Evolutionary conservation across 805 yeast genomes (phyloP), one percentile per base, ranked within the genome.

Genomic region (Brettanomyces sp.): DNA sequence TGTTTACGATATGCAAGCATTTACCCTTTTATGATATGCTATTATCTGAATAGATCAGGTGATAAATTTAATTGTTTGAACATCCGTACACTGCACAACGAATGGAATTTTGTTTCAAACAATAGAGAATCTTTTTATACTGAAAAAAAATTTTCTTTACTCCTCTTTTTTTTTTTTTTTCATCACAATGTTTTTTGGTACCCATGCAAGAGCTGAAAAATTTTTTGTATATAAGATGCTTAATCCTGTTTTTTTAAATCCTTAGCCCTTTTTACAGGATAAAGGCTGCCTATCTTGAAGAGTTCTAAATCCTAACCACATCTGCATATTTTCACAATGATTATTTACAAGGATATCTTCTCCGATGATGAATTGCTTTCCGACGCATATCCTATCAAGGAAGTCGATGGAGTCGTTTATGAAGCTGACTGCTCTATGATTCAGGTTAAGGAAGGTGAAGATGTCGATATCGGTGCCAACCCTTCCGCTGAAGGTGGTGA

Each of bases 381-480:
- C 56, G 97, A 90, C 68, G 99, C 99, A 66, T 93, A 90, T 80
- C 95, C 87, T 72, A 66, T 79, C 69, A 82, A 75, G 66, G 74
- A 72, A 69, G 97, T 93, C 56, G 96, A 86, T 64, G 86, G 78
- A 57, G 98, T 77, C 63, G 88, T 93, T 69, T 87, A 77, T 79
- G 99, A 93, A 79, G 98, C 95, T 57, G 87, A 93, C 82, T 89
- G 97, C 76, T 74, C 79, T 63, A 82, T 89, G 93, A 80, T 93
- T 70, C 82, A 76, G 63, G 88, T 93, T 63, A 82, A 79, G 69
- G 67, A 69, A 39, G 85, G 88, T 67, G 97, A 80, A 64, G 93
- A 93, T 67, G 81, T 93, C 61, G 98, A 93, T 72, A 93, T 93
- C 70, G 99, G 99, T 76, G 99, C 96, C 65, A 93, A 93, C 84